Conservation (phyloP, 2,329 filamentous ascomycete species). For the Ascochyta pisi region DNA sequence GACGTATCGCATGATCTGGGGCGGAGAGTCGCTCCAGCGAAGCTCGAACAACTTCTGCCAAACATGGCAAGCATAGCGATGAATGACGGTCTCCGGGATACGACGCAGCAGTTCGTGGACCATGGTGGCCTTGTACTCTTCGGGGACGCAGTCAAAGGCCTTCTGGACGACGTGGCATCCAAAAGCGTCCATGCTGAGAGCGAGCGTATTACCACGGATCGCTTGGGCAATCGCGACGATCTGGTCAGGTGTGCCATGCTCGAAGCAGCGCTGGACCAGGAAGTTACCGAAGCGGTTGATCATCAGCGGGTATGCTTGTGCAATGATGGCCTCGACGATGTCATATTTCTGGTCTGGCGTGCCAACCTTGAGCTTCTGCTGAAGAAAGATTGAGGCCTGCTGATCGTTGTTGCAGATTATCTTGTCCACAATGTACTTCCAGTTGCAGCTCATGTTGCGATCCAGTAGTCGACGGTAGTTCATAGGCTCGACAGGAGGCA, state of each 20-base stretch:
- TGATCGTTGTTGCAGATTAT: constrained; percentile 99
- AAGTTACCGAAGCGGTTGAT: constrained; percentile 99
- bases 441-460: constrained; percentile 96
- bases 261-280: constrained; percentile 96
- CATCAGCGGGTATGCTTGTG: constrained; percentile 94
- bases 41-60: constrained; percentile 99
- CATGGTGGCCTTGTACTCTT: constrained; percentile 98
- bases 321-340: constrained; percentile 94
- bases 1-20: constrained; percentile 98
- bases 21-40: constrained; percentile 91
- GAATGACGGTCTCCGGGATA: constrained; percentile 97
- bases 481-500: constrained; percentile 86
- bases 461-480: constrained; percentile 96
- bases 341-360: constrained; percentile 95
- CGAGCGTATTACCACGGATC: constrained; percentile 92
- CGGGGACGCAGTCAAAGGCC: constrained; percentile 95
- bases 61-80: constrained; percentile 97
- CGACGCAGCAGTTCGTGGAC: constrained; percentile 95
- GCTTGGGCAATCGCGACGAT: constrained; percentile 91
- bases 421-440: constrained; percentile 99
- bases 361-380: constrained; percentile 98
- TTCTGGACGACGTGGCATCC: constrained; percentile 99
- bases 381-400: constrained; percentile 97
- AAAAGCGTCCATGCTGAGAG: constrained; percentile 97
- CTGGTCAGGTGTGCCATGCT: constrained; percentile 94